A percentile compares a stretch with the other conserved stretches of the same genome.
Evolutionary conservation across 176 grass and related monocot genomes (phyloP).

Genomic region (Eremochloa ophiuroides): DNA sequence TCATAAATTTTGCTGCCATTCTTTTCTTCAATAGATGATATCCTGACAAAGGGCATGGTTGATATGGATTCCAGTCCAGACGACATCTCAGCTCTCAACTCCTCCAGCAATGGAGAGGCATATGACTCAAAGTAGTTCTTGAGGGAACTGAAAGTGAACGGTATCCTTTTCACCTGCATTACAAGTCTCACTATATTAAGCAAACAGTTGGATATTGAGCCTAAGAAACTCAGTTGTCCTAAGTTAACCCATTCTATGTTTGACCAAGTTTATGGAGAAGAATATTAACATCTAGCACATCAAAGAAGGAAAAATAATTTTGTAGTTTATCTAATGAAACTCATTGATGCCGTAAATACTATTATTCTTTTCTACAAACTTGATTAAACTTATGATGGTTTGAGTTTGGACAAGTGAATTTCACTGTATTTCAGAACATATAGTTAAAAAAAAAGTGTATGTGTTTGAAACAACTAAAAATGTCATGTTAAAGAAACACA

Average conservation of each 20-base stretch:
- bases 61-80: conserved; percentile 47
- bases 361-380: not conserved
- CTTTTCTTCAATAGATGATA: conserved; percentile 27
- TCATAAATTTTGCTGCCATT: not conserved
- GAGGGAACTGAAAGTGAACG: conserved; percentile 27
- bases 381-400: not conserved
- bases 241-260: not conserved
- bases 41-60: conserved; percentile 18
- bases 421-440: not conserved
- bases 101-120: conserved; percentile 49
- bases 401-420: not conserved
- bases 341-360: not conserved
- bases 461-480: not conserved
- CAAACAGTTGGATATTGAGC: not conserved
- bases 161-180: conserved; percentile 51
- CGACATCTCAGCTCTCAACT: conserved; percentile 49
- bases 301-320: not conserved
- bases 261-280: not conserved
- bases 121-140: conserved; percentile 41
- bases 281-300: not conserved
- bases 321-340: not conserved
- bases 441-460: not conserved
- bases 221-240: not conserved
- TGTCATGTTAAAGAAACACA: not conserved
- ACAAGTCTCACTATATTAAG: conserved; percentile 6